Percentiles rank a stretch among this genome's conserved stretches.
phyloP scores from a whole-genome alignment of 1,284 basidiomycete genomes.

The Phaffia rhodozyma region DNA sequence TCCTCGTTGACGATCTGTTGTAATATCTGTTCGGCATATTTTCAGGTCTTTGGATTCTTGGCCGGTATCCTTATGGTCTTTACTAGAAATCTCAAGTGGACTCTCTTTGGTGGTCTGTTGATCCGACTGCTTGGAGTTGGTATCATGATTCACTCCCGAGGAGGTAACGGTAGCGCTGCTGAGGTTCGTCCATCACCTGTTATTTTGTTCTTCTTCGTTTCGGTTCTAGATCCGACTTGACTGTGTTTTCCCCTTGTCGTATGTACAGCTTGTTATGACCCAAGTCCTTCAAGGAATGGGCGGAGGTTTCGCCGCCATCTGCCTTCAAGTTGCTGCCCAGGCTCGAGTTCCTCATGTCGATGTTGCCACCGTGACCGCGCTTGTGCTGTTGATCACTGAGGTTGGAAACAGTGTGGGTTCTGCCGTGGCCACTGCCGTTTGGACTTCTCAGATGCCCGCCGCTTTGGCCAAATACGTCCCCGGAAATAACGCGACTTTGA shows the following conservation, averaged over 20 bases:
- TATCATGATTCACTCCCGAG: constrained; percentile 60
- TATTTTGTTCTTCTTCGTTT: neutral
- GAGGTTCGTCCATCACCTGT: constrained; percentile 19
- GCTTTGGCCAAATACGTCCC: constrained; percentile 45
- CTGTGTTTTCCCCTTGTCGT: neutral
- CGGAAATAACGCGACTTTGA: constrained; percentile 28
- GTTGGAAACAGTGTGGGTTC: constrained; percentile 42
- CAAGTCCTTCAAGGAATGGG: constrained; percentile 45
- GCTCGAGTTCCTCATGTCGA: constrained; percentile 62
- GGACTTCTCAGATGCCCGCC: constrained; percentile 49
- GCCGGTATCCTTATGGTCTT: constrained; percentile 36
- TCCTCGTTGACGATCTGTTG: neutral
- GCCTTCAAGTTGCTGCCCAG: constrained; percentile 63
- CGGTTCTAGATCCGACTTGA: too few species aligned
- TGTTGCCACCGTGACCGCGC: constrained; percentile 67
- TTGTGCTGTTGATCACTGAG: constrained; percentile 54
- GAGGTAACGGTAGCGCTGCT: constrained; percentile 43
- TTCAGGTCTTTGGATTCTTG: constrained; percentile 38
- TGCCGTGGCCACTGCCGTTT: constrained; percentile 45
- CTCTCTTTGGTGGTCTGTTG: constrained; percentile 52
- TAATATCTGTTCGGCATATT: constrained; percentile 20
- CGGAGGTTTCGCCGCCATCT: constrained; percentile 60
- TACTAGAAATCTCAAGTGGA: constrained; percentile 40
- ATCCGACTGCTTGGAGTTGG: constrained; percentile 58
- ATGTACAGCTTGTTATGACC: constrained; percentile 46